These are phyloP conservation scores for Prunus mongolica DNA, from an alignment of 306 rosid species.

Conservation along the genomic window DNA sequence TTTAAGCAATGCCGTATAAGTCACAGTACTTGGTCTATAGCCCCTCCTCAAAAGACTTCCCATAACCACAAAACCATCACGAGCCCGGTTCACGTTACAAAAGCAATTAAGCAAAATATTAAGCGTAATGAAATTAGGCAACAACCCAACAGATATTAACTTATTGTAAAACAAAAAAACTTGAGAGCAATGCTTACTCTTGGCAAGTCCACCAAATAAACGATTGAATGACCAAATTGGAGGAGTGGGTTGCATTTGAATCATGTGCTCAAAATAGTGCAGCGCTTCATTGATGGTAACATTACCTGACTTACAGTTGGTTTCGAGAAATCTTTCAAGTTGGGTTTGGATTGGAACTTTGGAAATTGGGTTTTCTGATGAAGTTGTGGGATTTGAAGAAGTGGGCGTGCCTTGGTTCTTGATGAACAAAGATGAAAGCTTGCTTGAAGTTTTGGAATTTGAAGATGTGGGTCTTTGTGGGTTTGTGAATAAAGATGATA, in stretches of 20 bases:
- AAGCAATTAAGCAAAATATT: conserved; percentile 40
- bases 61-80: conserved; percentile 30
- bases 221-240: conserved; percentile 31
- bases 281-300: conserved; percentile 22
- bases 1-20: conserved; percentile 34
- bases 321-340: conserved; percentile 21
- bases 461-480: conserved; percentile 5
- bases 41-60: conserved; percentile 36
- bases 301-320: conserved; percentile 24
- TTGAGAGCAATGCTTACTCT: conserved; percentile 32
- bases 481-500: conserved; percentile 17
- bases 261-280: conserved; percentile 27
- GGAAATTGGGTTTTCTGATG: background rate
- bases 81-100: conserved; percentile 25
- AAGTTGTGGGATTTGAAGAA: conserved; percentile 7
- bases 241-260: conserved; percentile 33
- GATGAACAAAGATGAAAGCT: conserved; percentile 2
- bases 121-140: conserved; percentile 19
- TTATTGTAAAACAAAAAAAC: conserved; percentile 1
- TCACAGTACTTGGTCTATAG: conserved; percentile 22
- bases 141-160: conserved; percentile 10
- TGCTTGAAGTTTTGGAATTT: conserved; percentile 3
- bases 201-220: conserved; percentile 34
- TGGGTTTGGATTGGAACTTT: conserved; percentile 8
- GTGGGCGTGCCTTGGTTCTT: background rate